Evolutionary conservation across 108 stramenopile species (phyloP), one percentile per base, ranked within the genome.

Genomic region (Nitzschia sp.): DNA sequence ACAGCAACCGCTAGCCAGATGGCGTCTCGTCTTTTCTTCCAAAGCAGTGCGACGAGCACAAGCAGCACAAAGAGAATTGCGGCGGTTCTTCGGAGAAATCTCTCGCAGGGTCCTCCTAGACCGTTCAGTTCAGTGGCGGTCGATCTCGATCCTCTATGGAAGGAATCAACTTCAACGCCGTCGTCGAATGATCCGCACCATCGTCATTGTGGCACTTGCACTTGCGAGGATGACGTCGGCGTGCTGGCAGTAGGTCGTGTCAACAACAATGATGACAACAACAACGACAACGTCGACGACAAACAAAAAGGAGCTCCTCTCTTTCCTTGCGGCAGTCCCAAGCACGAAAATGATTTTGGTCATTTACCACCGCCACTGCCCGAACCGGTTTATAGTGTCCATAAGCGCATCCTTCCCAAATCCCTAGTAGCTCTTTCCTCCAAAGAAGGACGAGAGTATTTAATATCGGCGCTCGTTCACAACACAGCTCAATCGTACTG

Each of bases 331-430:
- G 73, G 73, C 5, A 73, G 58, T 44, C 31, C 48, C 45, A 53
- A 63, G 1, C 73, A 73, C 45, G 73, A 73, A 32, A 46, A 73
- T 41, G 64, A 73, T 21, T 61, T 61, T 50, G 41, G 48, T 35
- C 38, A 38, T 45, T 62, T 86, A 13, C 87, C 88, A 17, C 87
- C 81, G 41, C 84, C 89, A 26, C 62, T 66, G 5, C 85, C 85
- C 22, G 75, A 81, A 66, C 92, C 92, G 44, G 67, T 69, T n/a
- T 90, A 83, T 68, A 85, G 86, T 45, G 89, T 90, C 58, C 80
- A 85, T 27, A 71, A 75, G 28, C 85, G 93, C 11, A 70, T 86
- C 31, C 68, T 94, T 29, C 93, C 94, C 8, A 9, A 76, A 4
- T 63, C 69, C 46, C 59, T 89, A 29, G 76, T 65, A 1, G 79